Conservation (phyloP, 805 yeast genomes). For the Yamadazyma laniorum region DNA sequence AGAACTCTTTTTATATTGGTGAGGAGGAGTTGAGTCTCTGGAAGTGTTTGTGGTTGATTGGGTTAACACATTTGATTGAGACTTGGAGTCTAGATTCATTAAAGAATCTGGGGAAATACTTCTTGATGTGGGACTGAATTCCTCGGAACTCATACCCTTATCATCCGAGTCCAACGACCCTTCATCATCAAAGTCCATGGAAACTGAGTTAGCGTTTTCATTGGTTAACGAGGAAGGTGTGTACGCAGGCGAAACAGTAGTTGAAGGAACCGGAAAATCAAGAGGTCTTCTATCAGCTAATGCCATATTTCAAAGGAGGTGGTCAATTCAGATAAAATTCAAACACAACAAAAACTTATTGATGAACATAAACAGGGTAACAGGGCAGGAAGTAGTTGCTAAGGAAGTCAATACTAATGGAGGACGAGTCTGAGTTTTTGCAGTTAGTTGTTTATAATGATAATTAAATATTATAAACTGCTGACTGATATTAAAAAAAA, state of each 20-base stretch:
- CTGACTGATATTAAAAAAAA: not conserved
- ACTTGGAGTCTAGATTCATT: constrained; percentile 27
- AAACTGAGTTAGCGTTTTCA: not conserved
- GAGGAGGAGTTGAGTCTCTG: constrained; percentile 33
- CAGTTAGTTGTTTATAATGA: constrained; percentile 15
- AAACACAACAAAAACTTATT: not conserved
- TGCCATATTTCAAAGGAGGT: constrained; percentile 43
- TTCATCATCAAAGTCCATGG: constrained; percentile 11
- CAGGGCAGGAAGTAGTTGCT: not conserved
- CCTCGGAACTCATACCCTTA: constrained; percentile 14
- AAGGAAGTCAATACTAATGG: not conserved
- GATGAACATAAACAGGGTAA: not conserved
- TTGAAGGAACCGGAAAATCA: constrained; percentile 49
- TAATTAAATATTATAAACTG: constrained; percentile 18
- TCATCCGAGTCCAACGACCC: constrained; percentile 10
- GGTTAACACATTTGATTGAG: constrained; percentile 4
- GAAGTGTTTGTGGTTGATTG: constrained; percentile 25
- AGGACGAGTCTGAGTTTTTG: not conserved
- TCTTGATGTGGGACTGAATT: constrained; percentile 36
- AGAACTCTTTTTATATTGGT: constrained; percentile 2
- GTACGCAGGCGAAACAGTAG: constrained; percentile 42
- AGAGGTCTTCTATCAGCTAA: constrained; percentile 67
- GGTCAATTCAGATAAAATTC: constrained; percentile 4
- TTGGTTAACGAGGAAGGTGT: constrained; percentile 24
- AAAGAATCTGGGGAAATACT: constrained; percentile 45